Evolutionary conservation across 805 yeast species (phyloP), one percentile per base, ranked within the genome.

Genomic region (Saccharomycopsis microspora): DNA sequence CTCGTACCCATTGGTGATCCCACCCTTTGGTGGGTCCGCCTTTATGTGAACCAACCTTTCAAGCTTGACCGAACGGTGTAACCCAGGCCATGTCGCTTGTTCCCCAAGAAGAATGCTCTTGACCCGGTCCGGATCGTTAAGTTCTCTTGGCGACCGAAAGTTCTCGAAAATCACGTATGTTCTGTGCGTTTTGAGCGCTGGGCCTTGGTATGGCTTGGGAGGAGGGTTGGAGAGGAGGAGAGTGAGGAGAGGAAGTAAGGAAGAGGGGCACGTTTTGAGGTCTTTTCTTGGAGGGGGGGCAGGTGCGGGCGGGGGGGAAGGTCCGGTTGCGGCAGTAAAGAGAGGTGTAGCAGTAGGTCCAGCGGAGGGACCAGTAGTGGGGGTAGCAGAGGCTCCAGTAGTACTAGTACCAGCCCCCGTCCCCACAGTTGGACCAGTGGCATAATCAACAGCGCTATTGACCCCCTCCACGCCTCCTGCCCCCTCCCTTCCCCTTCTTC

Each of bases 111-210:
- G 58, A n/a, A 64, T 59, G 2, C 57, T 52, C 34, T 66, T 65
- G 7, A 56, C 52, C n/a, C 58, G 44, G 29, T 42, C 38, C n/a
- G 29, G 7, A 11, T 40, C 58, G 41, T 28, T 57, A 32, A 49
- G 60, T 63, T 40, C 32, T 35, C 44, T 43, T 9, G 49, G 47
- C 19, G 45, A 38, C n/a, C 45, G 41, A 36, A 47, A 47, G 32
- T 48, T 39, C 10, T 47, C 69, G 41, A 84, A 65, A 1, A 75
- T 68, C 0, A 86, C 60, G 39, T 66, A 66, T 55, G 80, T 78
- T 35, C 75, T 68, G 1, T 78, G 69, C 2, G 82, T 78, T 46
- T 69, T 69, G 57, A 80, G 87, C 2, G 67, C 62, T 1, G 95
- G 95, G 0, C 95, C 95, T 60, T 80, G 81, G 55, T 70, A 78